A percentile compares a stretch with the other conserved stretches of the same genome.
These are phyloP conservation scores for Ogataea saltuana DNA, from an alignment of 805 yeast species.

Conservation along the genomic window DNA sequence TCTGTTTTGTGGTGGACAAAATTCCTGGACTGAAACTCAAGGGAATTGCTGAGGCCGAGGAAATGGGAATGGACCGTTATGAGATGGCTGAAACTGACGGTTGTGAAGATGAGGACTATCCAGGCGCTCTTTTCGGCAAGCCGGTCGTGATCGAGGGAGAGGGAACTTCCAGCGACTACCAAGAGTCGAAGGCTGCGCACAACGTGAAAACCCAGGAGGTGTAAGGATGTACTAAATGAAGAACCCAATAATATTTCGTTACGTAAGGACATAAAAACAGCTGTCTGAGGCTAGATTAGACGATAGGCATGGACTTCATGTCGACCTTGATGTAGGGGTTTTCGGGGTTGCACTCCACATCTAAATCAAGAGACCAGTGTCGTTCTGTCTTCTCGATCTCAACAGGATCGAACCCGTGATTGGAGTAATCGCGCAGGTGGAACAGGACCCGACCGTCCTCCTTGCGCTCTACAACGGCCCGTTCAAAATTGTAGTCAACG, in stretches of 20 bases:
- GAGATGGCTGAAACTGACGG: constrained; percentile 54
- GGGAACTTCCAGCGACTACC: constrained; percentile 21
- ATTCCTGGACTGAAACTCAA: constrained; percentile 53
- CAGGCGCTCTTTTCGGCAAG: constrained; percentile 9
- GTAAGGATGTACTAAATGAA: too few species aligned
- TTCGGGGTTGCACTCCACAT: constrained; percentile 63
- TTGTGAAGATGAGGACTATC: constrained; percentile 15
- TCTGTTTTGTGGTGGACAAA: constrained; percentile 48
- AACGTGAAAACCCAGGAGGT: constrained; percentile 23
- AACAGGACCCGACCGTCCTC: constrained; percentile 52
- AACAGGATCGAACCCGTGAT: constrained; percentile 49
- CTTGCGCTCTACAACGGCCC: constrained; percentile 48
- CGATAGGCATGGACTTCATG: constrained; percentile 54
- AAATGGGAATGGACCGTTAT: constrained; percentile 50
- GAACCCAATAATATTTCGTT: background rate
- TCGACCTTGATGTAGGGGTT: constrained; percentile 66
- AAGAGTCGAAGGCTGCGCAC: constrained; percentile 19
- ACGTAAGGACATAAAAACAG: background rate
- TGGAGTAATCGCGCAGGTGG: constrained; percentile 57
- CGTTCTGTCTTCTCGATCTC: constrained; percentile 39
- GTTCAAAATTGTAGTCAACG: constrained; percentile 39
- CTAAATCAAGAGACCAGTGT: constrained; percentile 63
- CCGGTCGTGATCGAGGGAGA: constrained; percentile 16
- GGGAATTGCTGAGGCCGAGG: constrained; percentile 47
- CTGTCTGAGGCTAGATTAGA: background rate